Evolutionary conservation across 2,329 filamentous ascomycete genomes (phyloP), one percentile per base, ranked within the genome.

Genomic region (Phialophora tarda): DNA sequence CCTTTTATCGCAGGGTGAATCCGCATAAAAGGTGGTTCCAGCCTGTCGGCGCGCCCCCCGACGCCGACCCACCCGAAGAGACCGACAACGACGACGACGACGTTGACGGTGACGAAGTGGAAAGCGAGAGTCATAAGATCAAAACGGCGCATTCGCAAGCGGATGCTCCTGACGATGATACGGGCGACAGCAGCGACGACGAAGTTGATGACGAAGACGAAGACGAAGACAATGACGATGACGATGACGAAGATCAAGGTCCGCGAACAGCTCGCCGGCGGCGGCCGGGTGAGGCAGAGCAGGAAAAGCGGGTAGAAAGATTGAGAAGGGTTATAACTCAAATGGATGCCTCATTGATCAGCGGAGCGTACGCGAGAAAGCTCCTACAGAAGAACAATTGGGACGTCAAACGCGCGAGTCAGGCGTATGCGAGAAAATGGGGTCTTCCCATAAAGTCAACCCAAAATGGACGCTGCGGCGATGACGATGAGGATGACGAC

Each of bases 1-100:
- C 2, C 10, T 26, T 65, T 14, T 62, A 65, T 50, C 32, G 48
- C 21, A 6, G 58, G 3, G 41, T 26, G 5, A 56, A 50, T 32
- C 47, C 41, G 53, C 50, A 56, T 26, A 34, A 50, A 17, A 4
- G 26, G 17, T 65, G 63, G 63, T 65, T 62, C 47, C 30, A 44
- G 11, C 55, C 55, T n/a, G 55, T 58, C 10, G n/a, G 23, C 23
- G 34, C 55, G 47, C 24, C 53, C 24, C 14, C 28, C 5, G 28
- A 28, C 28, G 24, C 12, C 4, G 48, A 55, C 6, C 14, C 24
- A 34, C 26, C 24, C 10, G 53, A 55, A 17, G 55, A 58, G 30
- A 58, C 21, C 17, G 59, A 53, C n/a, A 14, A 51, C 26, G 61
- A 63, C 8, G 23, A 63, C 53, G 28, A 57, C 14, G 28, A 28